A percentile compares a stretch with the other conserved stretches of the same genome.
These are phyloP conservation scores for Nicotiana tomentosiformis DNA, from an alignment of 257 asterid species.

Conservation along the genomic window DNA sequence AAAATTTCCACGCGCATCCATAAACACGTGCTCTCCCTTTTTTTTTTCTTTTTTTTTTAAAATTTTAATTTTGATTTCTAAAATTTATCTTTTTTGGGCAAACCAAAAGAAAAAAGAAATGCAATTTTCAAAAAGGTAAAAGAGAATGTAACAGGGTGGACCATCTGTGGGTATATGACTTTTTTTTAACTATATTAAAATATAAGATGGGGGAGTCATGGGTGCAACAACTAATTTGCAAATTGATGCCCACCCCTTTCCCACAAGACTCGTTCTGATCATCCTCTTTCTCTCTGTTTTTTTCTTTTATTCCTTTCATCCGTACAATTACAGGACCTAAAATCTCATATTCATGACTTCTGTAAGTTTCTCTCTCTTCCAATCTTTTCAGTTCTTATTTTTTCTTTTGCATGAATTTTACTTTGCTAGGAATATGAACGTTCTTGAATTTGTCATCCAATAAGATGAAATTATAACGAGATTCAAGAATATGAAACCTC, in stretches of 20 bases:
- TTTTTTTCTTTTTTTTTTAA: background rate
- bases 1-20: no score
- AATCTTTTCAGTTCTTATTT: background rate
- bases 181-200: background rate
- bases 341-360: background rate
- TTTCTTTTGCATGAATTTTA: background rate
- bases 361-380: background rate
- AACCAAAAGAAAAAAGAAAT: background rate
- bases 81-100: background rate
- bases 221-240: conserved; percentile 7
- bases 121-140: background rate
- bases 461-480: background rate
- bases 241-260: background rate
- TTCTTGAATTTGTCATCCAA: background rate
- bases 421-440: background rate
- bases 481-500: background rate
- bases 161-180: background rate
- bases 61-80: background rate
- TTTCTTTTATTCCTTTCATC: background rate
- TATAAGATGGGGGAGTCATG: conserved; percentile 2
- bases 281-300: background rate
- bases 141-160: background rate
- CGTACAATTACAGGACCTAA: background rate
- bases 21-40: background rate
- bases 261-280: conserved; percentile 5